Evolutionary conservation across 306 rosid species (phyloP), one percentile per base, ranked within the genome.

Genomic region (Gastrolobium bilobum): DNA sequence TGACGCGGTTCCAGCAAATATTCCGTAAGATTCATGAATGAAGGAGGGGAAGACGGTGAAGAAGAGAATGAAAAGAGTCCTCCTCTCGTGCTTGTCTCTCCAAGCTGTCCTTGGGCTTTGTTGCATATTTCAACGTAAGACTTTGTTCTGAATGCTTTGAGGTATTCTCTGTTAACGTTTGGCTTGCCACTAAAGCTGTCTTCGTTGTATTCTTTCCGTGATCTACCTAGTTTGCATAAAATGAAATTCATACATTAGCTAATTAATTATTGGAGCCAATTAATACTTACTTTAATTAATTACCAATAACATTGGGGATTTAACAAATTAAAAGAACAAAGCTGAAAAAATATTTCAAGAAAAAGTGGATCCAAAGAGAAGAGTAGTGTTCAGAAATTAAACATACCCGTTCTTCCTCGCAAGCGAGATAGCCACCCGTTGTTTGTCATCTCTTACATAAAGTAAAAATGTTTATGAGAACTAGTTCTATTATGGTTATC

Each of bases 81-180:
- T 11, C 42, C 33, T 42, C 13, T 60, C 6, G 5, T 54, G 34
- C 50, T 58, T 40, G 48, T 42, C 31, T 50, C 65, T 76, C 39
- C 26, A 38, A 48, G 37, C 35, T 62, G 66, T 39, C 15, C 64
- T 40, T 83, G 86, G 5, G 76, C 83, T 83, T 83, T 84, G 67
- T 82, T 88, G 82, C 87, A 85, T 71, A 94, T 90, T 60, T 94
- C 97, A 14, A 84, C 72, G 56, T 85, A 91, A 10, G 98, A 94
- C 9, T 86, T 90, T 57, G 98, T 89, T 84, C 97, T 82, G 81
- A 94, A 89, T 78, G 92, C 88, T 78, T 82, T 59, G 40, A 71
- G 10, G 83, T 94, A 94, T 68, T 94, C 97, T 57, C 87, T 86
- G 60, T 88, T 84, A n/a, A 92, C 88, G 78, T 68, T 90, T 73